Evolutionary conservation across 352 stramenopile species (phyloP), one percentile per base, ranked within the genome.

Genomic region (Globisporangium spiculum): DNA sequence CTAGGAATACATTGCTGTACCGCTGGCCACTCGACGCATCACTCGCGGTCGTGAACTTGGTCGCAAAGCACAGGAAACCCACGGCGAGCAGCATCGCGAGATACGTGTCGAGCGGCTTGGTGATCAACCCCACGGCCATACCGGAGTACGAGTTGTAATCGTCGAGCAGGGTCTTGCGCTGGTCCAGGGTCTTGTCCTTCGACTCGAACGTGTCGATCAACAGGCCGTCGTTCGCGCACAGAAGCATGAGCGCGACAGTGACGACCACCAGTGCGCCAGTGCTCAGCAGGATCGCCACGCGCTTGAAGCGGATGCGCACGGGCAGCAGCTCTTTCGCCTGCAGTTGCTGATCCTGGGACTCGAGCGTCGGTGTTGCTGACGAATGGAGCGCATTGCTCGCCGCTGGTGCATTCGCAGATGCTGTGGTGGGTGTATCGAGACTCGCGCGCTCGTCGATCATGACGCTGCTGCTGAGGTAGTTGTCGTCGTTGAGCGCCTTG

Each of bases 1-100:
- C 18, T 12, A 30, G 3, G 32, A 56, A 12, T 44, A 0, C 38
- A 44, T 56, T 22, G 34, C 41, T 30, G 70, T 66, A 80, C 88
- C 86, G 18, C n/a, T 46, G 38, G 38, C 38, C 38, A 46, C 38
- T 46, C 38, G 38, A 46, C 38, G 38, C 38, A 46, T 57, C 52
- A 24, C 52, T 57, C 52, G 52, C 22, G 24, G 10, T 57, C 24
- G 22, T 65, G 59, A 65, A 65, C 44, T 52, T 26, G 22, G 30
- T 52, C 14, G 59, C 59, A 27, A 65, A 65, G 44, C 59, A 65
- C 4, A 65, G n/a, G 38, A 65, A 65, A 6, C 22, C 22, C 24
- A 65, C 59, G 9, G 59, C 38, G 36, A 65, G 24, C 24, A 65
- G 7, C 59, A 65, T 65, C 22, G n/a, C 24, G 2, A 55, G 16